Evolutionary conservation across 2,329 filamentous ascomycete species (phyloP).

Genomic region (Neofusicoccum umdonicola): DNA sequence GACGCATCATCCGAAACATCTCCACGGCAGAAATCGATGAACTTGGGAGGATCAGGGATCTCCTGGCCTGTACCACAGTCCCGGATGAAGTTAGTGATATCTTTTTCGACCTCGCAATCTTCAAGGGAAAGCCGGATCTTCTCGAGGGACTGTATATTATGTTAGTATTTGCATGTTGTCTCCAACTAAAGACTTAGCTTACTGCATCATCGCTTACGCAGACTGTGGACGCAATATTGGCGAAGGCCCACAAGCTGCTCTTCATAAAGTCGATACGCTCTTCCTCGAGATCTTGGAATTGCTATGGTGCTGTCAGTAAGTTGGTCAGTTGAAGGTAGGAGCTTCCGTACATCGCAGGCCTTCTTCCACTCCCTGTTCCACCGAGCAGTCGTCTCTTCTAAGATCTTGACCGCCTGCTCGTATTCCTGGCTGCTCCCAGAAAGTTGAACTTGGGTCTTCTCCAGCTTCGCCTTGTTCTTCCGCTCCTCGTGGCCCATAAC

Average conservation of each 20-base stretch:
- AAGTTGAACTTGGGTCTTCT: slow-evolving; percentile 96
- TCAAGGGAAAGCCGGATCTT: slow-evolving; percentile 92
- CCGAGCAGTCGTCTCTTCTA: slow-evolving; percentile 90
- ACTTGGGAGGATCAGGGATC: slow-evolving; percentile 94
- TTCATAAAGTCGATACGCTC: slow-evolving; percentile 96
- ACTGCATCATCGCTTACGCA: slow-evolving; percentile 92
- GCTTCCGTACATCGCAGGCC: slow-evolving; percentile 66
- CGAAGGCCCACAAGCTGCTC: slow-evolving; percentile 96
- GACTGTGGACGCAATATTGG: slow-evolving; percentile 94
- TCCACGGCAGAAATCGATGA: slow-evolving; percentile 97
- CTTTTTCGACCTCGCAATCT: slow-evolving; percentile 94
- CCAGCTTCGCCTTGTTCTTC: slow-evolving; percentile 97
- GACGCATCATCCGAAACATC: slow-evolving; percentile 78
- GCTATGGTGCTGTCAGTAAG: slow-evolving; percentile 49
- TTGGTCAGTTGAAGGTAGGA: slow-evolving; percentile 11
- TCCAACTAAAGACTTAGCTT: not conserved
- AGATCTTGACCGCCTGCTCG: slow-evolving; percentile 83
- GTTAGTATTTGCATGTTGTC: slow-evolving; percentile 11
- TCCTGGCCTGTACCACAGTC: slow-evolving; percentile 91
- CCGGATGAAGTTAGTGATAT: slow-evolving; percentile 84
- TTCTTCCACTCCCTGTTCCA: slow-evolving; percentile 99
- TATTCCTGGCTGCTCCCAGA: slow-evolving; percentile 91
- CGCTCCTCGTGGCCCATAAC: slow-evolving; percentile 99
- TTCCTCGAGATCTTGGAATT: slow-evolving; percentile 98
- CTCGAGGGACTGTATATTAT: slow-evolving; percentile 68